These are phyloP conservation scores for Penicillium expansum DNA, from an alignment of 2,329 filamentous ascomycete genomes.

Conservation along the genomic window DNA sequence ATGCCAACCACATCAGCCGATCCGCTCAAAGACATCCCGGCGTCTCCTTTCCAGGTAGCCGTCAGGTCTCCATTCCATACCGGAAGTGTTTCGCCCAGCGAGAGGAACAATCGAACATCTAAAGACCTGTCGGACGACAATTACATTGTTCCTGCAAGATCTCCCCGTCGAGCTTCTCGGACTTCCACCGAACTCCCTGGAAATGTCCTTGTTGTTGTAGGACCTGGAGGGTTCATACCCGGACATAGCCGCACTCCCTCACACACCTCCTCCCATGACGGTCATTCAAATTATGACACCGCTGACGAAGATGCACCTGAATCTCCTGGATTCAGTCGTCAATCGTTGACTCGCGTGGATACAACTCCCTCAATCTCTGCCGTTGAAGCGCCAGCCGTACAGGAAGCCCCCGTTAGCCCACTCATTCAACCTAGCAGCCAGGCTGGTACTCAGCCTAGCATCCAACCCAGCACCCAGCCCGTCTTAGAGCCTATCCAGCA, in stretches of 20 bases:
- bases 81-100: conserved; percentile 4
- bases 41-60: not conserved
- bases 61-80: conserved; percentile 7
- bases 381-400: not conserved
- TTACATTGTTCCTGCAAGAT: not conserved
- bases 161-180: not conserved
- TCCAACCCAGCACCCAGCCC: not conserved
- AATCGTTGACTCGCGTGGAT: not conserved
- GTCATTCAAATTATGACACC: conserved; percentile 33
- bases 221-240: not conserved
- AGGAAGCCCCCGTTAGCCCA: not conserved
- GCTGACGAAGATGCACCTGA: conserved; percentile 30
- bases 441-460: not conserved
- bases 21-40: not conserved
- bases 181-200: not conserved
- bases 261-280: conserved; percentile 16
- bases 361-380: not conserved
- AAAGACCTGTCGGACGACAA: conserved; percentile 1
- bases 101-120: not conserved
- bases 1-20: not conserved
- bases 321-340: conserved; percentile 2
- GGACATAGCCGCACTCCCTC: conserved; percentile 17
- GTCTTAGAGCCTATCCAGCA: not conserved
- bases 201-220: not conserved
- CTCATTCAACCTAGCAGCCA: not conserved